These are phyloP conservation scores for Physcomitrellopsis africana DNA, from an alignment of 225 moss, liverwort and hornwort species.

Conservation along the genomic window DNA sequence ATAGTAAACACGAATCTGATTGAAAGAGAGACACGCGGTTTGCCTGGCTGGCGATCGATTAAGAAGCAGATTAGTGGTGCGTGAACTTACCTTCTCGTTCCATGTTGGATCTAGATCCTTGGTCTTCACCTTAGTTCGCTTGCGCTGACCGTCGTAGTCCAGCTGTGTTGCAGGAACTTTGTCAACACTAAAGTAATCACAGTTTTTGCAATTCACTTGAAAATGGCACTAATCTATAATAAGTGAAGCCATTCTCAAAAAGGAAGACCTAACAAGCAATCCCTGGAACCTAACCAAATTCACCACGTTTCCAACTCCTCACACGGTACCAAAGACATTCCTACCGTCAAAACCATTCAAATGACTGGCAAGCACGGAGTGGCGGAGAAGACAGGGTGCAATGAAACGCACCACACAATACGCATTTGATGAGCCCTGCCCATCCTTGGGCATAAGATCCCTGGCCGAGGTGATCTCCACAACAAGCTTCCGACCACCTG, in stretches of 20 bases:
- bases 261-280: neutral
- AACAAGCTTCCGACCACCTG: slow-evolving; percentile 39
- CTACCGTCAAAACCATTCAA: neutral
- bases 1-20: no score
- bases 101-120: slow-evolving; percentile 69
- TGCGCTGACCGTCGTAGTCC: slow-evolving; percentile 81
- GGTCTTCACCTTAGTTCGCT: slow-evolving; percentile 65
- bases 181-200: neutral
- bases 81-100: slow-evolving; percentile 66
- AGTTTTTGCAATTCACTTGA: no score
- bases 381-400: neutral
- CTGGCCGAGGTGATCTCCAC: slow-evolving; percentile 50
- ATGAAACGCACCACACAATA: slow-evolving; percentile 52
- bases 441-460: slow-evolving; percentile 65
- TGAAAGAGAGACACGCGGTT: neutral
- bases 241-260: no score
- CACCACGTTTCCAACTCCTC: neutral
- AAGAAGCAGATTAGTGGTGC: neutral
- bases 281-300: neutral
- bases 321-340: no score
- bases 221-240: no score
- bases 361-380: neutral
- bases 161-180: slow-evolving; percentile 35
- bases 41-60: no score
- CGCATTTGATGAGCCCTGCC: slow-evolving; percentile 55